A percentile compares a stretch with the other conserved stretches of the same genome.
Evolutionary conservation across 305 asterid species (phyloP).

Genomic region (Solanum hybrid): DNA sequence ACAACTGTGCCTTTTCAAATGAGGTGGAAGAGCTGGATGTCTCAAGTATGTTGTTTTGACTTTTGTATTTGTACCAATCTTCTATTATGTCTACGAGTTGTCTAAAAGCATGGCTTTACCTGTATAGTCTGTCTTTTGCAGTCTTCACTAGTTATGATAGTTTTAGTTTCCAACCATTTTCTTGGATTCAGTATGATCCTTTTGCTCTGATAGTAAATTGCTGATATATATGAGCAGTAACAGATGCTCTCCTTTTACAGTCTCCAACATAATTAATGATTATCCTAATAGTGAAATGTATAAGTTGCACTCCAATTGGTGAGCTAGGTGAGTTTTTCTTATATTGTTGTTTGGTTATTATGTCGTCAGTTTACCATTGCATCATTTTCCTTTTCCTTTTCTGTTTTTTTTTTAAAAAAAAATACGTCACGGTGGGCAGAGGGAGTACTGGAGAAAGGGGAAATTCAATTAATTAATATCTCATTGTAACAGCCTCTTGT

Average conservation of each 20-base stretch:
- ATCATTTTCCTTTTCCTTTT: neutral
- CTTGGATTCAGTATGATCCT: neutral
- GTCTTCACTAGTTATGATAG: neutral
- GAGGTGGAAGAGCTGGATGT: constrained; percentile 75
- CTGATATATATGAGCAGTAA: neutral
- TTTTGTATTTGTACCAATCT: neutral
- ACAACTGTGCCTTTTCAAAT: constrained; percentile 63
- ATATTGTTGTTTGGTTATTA: neutral
- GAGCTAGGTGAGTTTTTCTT: neutral
- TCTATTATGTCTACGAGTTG: neutral
- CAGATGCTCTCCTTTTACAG: neutral
- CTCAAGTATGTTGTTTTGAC: constrained; percentile 41
- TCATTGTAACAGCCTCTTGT: neutral
- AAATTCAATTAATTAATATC: neutral
- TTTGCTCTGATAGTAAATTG: neutral
- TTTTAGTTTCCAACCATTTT: neutral
- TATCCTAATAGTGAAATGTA: neutral
- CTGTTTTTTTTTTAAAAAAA: neutral
- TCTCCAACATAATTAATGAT: neutral
- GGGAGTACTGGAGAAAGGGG: neutral
- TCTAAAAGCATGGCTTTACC: neutral
- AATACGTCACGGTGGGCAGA: neutral
- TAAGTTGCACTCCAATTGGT: neutral
- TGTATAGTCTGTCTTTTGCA: neutral
- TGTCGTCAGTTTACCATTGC: neutral